A percentile compares a stretch with the other conserved stretches of the same genome.
Conservation (phyloP, 139 green algal species). For the Chlorella sp. region DNA sequence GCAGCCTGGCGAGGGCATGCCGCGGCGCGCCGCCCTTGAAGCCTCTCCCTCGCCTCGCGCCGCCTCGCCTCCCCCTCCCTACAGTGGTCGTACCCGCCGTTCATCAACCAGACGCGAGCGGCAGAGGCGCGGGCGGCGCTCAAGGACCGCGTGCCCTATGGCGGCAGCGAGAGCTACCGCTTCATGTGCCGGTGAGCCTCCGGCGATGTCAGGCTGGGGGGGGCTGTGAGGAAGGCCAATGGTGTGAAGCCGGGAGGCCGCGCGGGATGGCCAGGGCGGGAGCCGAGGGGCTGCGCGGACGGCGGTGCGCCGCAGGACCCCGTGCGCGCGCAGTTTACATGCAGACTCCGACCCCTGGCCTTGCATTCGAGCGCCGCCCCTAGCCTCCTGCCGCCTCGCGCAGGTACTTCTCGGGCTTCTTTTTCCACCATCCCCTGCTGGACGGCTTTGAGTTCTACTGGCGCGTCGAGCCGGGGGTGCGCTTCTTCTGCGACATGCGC, state of each 20-base stretch:
- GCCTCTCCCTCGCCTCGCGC: not conserved
- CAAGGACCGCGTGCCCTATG: slow-evolving; percentile 31
- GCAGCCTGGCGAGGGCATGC: not conserved
- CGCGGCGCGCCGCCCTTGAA: not conserved
- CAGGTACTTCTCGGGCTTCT: slow-evolving; percentile 44
- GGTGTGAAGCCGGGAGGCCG: too few relatives aligned
- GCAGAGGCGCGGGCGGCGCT: not conserved
- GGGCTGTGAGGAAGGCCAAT: too few relatives aligned
- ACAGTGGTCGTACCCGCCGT: slow-evolving; percentile 28
- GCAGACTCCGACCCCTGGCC: too few relatives aligned
- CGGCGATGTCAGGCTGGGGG: too few relatives aligned
- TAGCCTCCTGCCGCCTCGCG: not conserved
- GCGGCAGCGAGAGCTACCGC: slow-evolving; percentile 38
- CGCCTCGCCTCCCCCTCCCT: not conserved
- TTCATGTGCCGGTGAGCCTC: slow-evolving; percentile 39
- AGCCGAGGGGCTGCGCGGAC: too few relatives aligned
- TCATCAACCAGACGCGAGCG: slow-evolving; percentile 14
- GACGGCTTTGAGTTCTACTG: slow-evolving; percentile 46
- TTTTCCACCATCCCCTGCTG: slow-evolving; percentile 41
- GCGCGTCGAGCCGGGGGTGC: slow-evolving; percentile 46
- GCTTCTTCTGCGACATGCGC: slow-evolving; percentile 43
- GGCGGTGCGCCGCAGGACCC: too few relatives aligned
- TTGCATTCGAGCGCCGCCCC: too few relatives aligned
- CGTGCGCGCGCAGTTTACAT: too few relatives aligned
- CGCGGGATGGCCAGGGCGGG: too few relatives aligned